These are phyloP conservation scores for Filobasidium wieringae DNA, from an alignment of 768 basidiomycete genomes.

Conservation along the genomic window DNA sequence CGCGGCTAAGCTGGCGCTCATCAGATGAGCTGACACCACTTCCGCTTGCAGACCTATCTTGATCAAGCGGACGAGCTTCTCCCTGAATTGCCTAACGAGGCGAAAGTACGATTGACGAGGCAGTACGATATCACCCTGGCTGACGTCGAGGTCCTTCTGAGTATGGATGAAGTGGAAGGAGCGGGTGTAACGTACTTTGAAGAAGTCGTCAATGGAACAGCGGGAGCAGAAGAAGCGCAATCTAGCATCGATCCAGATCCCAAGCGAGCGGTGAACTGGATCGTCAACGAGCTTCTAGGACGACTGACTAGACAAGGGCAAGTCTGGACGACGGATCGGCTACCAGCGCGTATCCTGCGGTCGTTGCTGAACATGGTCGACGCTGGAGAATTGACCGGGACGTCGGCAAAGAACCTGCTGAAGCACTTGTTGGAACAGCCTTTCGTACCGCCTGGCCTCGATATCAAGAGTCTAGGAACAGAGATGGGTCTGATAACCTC, in stretches of 20 bases:
- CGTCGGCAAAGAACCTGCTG: constrained; percentile 66
- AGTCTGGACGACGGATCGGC: constrained; percentile 50
- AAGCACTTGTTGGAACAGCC: constrained; percentile 52
- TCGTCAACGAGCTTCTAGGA: constrained; percentile 76
- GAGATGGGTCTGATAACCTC: constrained; percentile 1
- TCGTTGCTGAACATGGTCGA: constrained; percentile 67
- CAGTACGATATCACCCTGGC: constrained; percentile 48
- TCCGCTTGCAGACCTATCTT: constrained; percentile 50
- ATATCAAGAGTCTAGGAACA: constrained; percentile 10
- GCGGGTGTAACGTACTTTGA: constrained; percentile 74
- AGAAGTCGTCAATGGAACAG: constrained; percentile 44
- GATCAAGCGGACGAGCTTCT: constrained; percentile 46
- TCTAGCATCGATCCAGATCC: constrained; percentile 44
- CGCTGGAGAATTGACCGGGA: constrained; percentile 56
- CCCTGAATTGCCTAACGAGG: constrained; percentile 65
- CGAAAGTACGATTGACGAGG: constrained; percentile 48
- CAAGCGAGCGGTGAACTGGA: constrained; percentile 74
- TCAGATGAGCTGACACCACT: background rate
- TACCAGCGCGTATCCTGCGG: constrained; percentile 57
- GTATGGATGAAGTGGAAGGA: constrained; percentile 51
- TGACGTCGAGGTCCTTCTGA: constrained; percentile 65
- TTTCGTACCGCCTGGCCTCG: background rate
- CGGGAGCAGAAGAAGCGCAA: background rate
- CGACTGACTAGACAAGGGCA: constrained; percentile 54
- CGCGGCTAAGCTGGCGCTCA: background rate